A percentile compares a stretch with the other conserved stretches of the same genome.
Conservation (phyloP, 2,329 filamentous ascomycete genomes). For the Xylaria hypoxylon region DNA sequence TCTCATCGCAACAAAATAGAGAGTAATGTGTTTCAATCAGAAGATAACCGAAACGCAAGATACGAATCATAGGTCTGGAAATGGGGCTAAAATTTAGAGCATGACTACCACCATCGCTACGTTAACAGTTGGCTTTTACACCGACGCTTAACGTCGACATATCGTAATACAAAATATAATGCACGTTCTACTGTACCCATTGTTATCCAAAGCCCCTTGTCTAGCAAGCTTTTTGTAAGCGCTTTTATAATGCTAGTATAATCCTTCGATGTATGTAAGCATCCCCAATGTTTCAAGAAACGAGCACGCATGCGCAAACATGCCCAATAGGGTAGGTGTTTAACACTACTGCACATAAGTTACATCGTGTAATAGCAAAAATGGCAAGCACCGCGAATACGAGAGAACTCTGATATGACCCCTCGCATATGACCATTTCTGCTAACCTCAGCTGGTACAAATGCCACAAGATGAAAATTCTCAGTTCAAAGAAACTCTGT, state of each 20-base stretch:
- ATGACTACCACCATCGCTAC: slow-evolving; percentile 9
- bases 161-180: slow-evolving; percentile 21
- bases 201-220: not conserved
- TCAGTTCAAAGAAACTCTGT: not conserved
- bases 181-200: slow-evolving; percentile 4
- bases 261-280: slow-evolving; percentile 22
- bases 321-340: slow-evolving; percentile 34
- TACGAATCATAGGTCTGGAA: slow-evolving; percentile 2
- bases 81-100: slow-evolving; percentile 22
- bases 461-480: not conserved
- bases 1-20: slow-evolving; percentile 7
- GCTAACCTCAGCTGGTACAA: not conserved
- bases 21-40: slow-evolving; percentile 8
- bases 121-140: slow-evolving; percentile 8
- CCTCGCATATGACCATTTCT: slow-evolving; percentile 19
- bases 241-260: too few relatives aligned
- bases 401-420: slow-evolving; percentile 6
- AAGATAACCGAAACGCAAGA: slow-evolving; percentile 12
- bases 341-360: slow-evolving; percentile 26
- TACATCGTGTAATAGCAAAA: slow-evolving; percentile 29
- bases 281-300: slow-evolving; percentile 22
- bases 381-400: slow-evolving; percentile 9
- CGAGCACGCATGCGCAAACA: slow-evolving; percentile 12
- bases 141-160: slow-evolving; percentile 5
- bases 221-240: too few relatives aligned